Evolutionary conservation across 1,284 basidiomycete species (phyloP).

Genomic region (Marasmius oreades): DNA sequence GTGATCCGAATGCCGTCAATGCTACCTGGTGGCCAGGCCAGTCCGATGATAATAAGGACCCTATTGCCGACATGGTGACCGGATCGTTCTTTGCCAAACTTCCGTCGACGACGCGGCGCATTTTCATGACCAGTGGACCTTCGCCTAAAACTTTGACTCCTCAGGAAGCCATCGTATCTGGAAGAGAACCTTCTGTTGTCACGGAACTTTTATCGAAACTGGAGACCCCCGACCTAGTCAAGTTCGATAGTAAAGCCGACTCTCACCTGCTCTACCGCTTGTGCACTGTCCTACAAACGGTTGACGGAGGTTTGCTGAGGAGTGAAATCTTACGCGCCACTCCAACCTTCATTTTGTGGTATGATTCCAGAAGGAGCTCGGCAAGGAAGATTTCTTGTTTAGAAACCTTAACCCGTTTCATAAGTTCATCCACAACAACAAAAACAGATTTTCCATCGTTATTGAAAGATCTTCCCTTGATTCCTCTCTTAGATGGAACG

Average conservation of each 20-base stretch:
- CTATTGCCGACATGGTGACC: background rate
- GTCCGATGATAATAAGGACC: background rate
- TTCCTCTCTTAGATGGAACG: background rate
- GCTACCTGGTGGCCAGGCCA: conserved; percentile 30
- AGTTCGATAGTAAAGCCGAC: background rate
- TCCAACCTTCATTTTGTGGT: background rate
- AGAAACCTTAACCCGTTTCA: background rate
- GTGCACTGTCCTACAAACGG: background rate
- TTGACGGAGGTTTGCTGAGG: background rate
- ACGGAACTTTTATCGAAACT: background rate
- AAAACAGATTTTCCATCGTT: too few relatives aligned
- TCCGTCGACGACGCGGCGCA: background rate
- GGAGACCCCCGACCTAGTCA: background rate
- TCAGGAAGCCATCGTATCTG: background rate
- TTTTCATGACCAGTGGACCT: background rate
- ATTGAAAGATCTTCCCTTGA: background rate
- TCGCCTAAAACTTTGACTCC: background rate
- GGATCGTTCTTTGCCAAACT: conserved; percentile 1
- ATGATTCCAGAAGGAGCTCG: background rate
- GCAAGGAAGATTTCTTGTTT: background rate
- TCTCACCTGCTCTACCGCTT: background rate
- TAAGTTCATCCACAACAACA: background rate
- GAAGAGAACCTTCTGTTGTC: background rate
- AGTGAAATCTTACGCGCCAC: background rate
- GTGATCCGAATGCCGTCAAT: conserved; percentile 16